A percentile compares a stretch with the other conserved stretches of the same genome.
Conservation (phyloP, 2,329 filamentous ascomycete species). For the Monosporascus sp. region DNA sequence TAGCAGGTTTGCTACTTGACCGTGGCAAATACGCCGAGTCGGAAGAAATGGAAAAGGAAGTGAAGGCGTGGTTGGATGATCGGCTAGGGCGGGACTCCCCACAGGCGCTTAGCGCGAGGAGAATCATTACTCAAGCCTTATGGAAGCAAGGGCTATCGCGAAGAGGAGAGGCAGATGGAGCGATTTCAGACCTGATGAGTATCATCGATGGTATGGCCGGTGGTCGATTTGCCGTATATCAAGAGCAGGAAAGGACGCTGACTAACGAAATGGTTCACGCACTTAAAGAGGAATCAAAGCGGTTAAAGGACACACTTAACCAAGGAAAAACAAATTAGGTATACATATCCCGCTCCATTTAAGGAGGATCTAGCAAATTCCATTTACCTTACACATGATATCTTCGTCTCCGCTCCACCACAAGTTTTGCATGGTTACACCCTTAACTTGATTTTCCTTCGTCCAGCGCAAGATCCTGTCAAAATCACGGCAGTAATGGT, state of each 20-base stretch:
- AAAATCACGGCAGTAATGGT: too few species aligned
- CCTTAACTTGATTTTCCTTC: too few species aligned
- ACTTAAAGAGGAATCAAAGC: not conserved
- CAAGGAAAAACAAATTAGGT: too few species aligned
- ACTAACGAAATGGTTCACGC: not conserved
- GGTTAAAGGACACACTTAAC: not conserved
- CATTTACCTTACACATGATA: too few species aligned
- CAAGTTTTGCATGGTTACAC: too few species aligned
- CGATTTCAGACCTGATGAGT: slow-evolving; percentile 2
- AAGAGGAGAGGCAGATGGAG: slow-evolving; percentile 1
- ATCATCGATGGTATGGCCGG: slow-evolving; percentile 2
- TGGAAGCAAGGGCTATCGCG: slow-evolving; percentile 5
- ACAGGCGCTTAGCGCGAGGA: slow-evolving; percentile 1
- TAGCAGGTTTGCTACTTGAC: slow-evolving; percentile 4
- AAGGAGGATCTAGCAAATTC: too few species aligned
- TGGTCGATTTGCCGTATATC: slow-evolving; percentile 8
- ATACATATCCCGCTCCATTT: too few species aligned
- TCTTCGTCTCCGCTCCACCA: too few species aligned
- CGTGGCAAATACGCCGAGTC: slow-evolving; percentile 4
- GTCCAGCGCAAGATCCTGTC: too few species aligned
- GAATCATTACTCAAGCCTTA: slow-evolving; percentile 1
- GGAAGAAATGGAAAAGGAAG: not conserved
- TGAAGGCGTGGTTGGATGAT: slow-evolving; percentile 1
- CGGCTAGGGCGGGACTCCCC: not conserved
- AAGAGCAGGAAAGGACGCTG: slow-evolving; percentile 6